Evolutionary conservation across 2,329 filamentous ascomycete species (phyloP), one percentile per base, ranked within the genome.

Genomic region (Xylaria sp.): DNA sequence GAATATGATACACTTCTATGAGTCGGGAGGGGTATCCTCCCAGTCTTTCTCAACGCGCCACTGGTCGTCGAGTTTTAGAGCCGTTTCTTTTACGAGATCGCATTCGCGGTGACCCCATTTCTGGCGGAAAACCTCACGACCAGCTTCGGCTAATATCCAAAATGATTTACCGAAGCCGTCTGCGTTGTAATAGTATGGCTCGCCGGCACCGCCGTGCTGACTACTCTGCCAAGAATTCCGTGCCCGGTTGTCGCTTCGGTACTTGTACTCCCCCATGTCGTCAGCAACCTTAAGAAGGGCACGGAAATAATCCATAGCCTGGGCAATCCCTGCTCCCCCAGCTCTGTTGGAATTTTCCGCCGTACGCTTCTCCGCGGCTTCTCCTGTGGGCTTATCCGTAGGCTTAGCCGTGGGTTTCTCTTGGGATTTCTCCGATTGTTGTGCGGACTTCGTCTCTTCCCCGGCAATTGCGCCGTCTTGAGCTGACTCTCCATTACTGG

Each of bases 191-290:
- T 85, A 82, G 62, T 80, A 86, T 1, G 83, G 83, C 68, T 86
- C 83, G 13, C 80, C 82, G 23, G 77, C 54, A 1, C 83, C 84
- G 29, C 83, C 83, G 4, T 73, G 76, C 68, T 86, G 83, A 29
- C 78, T 77, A 2, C 69, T 70, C 68, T 85, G 83, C 83, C 83
- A 86, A 10, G 77, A 81, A 70, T 85, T 85, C 29, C 83, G 75
- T 4, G 67, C 64, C 1, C 46, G 63, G 31, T 63, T 67, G 21
- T 68, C 53, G 56, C 66, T 67, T 15, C 69, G 62, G 48, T 69
- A 71, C 71, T 77, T 66, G 57, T 73, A 60, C 38, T 63, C 56
- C 25, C 67, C 68, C 70, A 77, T 75, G 4, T 70, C 69, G 27
- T 76, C 70, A 6, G 67, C 63, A 4, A 72, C 68, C 29, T 67